Conservation (phyloP, 2,329 filamentous ascomycete genomes). For the Trichophyton benhamiae region DNA sequence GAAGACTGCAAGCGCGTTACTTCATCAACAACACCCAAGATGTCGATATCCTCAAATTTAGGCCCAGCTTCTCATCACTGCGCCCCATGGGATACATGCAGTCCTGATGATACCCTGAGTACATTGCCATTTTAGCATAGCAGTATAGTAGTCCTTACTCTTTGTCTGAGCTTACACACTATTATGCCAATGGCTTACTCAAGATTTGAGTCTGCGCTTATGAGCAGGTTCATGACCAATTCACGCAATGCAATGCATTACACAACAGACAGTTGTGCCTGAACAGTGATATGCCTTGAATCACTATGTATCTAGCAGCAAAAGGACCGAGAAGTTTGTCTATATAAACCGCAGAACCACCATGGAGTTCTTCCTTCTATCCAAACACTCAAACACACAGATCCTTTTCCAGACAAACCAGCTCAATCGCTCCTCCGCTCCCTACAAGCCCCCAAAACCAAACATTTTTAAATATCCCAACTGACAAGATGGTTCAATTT, state of each 20-base stretch:
- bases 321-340: neutral
- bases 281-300: neutral
- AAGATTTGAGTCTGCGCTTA: neutral
- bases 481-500: neutral
- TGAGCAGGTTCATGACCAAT: neutral
- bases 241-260: neutral
- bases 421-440: neutral
- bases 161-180: neutral
- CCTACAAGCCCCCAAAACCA: neutral
- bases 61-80: neutral
- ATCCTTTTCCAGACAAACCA: neutral
- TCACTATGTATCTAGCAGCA: neutral
- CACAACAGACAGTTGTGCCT: neutral
- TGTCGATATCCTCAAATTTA: neutral
- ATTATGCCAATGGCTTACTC: neutral
- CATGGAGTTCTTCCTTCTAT: neutral
- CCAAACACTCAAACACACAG: neutral
- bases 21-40: neutral
- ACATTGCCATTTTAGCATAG: neutral
- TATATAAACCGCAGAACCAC: neutral
- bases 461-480: neutral
- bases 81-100: neutral
- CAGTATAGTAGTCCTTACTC: neutral
- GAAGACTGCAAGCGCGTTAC: neutral
- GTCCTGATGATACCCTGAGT: neutral